A percentile compares a stretch with the other conserved stretches of the same genome.
phyloP scores from a whole-genome alignment of 2,329 filamentous ascomycete species.

The Lachnellula willkommii region DNA sequence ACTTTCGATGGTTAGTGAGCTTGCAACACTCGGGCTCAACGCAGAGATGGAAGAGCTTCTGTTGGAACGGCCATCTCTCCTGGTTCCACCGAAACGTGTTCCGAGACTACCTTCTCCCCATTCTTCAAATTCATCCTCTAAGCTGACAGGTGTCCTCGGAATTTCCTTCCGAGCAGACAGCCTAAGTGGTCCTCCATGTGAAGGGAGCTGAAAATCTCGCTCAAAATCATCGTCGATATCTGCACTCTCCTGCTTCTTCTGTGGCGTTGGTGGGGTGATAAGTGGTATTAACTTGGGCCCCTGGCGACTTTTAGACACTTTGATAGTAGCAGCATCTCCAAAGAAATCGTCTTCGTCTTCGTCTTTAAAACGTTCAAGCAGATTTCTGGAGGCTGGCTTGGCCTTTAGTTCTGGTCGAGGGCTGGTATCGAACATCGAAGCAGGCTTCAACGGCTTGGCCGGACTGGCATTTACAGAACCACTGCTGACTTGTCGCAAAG shows the following conservation, averaged over 20 bases:
- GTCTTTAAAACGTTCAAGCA: slow-evolving; percentile 62
- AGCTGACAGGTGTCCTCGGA: slow-evolving; percentile 55
- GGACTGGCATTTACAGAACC: slow-evolving; percentile 51
- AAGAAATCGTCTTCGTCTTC: slow-evolving; percentile 58
- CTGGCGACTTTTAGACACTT: slow-evolving; percentile 54
- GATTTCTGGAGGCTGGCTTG: slow-evolving; percentile 34
- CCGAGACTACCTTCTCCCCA: slow-evolving; percentile 93
- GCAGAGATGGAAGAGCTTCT: slow-evolving; percentile 84
- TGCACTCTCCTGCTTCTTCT: slow-evolving; percentile 32
- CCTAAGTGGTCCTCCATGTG: slow-evolving; percentile 56
- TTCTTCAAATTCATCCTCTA: slow-evolving; percentile 74
- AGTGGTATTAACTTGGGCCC: slow-evolving; percentile 48
- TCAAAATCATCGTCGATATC: slow-evolving; percentile 63
- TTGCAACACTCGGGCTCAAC: slow-evolving; percentile 87
- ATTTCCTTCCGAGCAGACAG: slow-evolving; percentile 57
- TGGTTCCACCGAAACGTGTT: slow-evolving; percentile 82
- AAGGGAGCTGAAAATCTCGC: slow-evolving; percentile 65
- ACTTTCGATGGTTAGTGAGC: slow-evolving; percentile 84
- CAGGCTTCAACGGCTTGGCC: slow-evolving; percentile 36
- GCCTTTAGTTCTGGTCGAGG: slow-evolving; percentile 22
- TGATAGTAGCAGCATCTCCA: slow-evolving; percentile 62
- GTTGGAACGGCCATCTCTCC: slow-evolving; percentile 70
- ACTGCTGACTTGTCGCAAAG: slow-evolving; percentile 55
- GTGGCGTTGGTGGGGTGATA: slow-evolving; percentile 52
- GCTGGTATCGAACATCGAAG: slow-evolving; percentile 28